A percentile compares a stretch with the other conserved stretches of the same genome.
Evolutionary conservation across 2,329 filamentous ascomycete species (phyloP).

Genomic region (Emergomyces orientalis): DNA sequence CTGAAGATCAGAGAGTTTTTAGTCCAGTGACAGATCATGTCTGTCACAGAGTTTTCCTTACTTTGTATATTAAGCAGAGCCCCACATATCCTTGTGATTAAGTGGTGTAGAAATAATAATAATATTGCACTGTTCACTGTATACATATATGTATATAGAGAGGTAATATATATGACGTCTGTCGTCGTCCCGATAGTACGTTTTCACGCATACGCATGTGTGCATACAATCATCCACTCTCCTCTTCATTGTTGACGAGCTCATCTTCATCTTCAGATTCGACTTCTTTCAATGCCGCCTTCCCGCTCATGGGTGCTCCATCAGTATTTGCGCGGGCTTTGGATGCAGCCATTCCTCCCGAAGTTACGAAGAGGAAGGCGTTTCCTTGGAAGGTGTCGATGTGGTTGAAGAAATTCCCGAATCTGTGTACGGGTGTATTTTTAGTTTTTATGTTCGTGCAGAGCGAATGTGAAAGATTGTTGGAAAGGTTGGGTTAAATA

Average conservation of each 20-base stretch:
- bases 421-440: slow-evolving; percentile 39
- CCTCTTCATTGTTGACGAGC: slow-evolving; percentile 16
- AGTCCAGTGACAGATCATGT: no score
- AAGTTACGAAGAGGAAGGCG: slow-evolving; percentile 66
- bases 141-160: neutral
- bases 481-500: no score
- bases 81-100: no score
- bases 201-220: no score
- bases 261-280: slow-evolving; percentile 20
- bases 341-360: slow-evolving; percentile 47
- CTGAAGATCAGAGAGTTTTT: no score
- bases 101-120: no score
- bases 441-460: neutral
- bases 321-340: slow-evolving; percentile 10
- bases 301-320: slow-evolving; percentile 16
- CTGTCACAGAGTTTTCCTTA: no score
- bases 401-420: slow-evolving; percentile 70
- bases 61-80: no score
- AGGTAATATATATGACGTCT: neutral
- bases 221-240: slow-evolving; percentile 14
- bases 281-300: slow-evolving; percentile 26
- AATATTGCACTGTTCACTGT: neutral
- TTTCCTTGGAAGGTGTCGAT: slow-evolving; percentile 64
- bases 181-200: neutral
- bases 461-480: neutral